Evolutionary conservation across 257 asterid species (phyloP).

Genomic region (Scutellaria baicalensis): DNA sequence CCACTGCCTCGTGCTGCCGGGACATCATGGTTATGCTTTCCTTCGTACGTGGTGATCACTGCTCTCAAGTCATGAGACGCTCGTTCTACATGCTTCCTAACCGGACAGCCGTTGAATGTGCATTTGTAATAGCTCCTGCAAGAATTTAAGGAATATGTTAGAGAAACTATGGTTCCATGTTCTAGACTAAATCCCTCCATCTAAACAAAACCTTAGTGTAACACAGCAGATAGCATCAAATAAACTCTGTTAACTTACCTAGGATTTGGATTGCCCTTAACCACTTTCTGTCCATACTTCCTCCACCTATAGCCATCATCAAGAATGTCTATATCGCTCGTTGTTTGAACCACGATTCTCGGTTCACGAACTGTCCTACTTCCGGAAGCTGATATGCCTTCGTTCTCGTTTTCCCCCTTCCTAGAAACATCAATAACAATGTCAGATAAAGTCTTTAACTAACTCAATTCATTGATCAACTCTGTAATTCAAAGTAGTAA

Average conservation of each 20-base stretch:
- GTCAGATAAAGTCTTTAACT: background rate
- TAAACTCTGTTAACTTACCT: conserved; percentile 39
- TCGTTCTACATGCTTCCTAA: conserved; percentile 88
- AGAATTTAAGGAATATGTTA: background rate
- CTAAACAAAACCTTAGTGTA: background rate
- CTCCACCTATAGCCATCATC: conserved; percentile 98
- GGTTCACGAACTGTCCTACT: conserved; percentile 81
- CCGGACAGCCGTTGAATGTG: conserved; percentile 72
- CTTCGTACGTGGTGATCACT: conserved; percentile 87
- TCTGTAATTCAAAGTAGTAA: background rate
- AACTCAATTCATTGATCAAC: background rate
- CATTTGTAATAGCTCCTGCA: conserved; percentile 96
- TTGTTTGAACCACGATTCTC: conserved; percentile 88
- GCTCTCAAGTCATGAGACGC: conserved; percentile 80
- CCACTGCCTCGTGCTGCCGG: conserved; percentile 89
- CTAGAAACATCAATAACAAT: conserved; percentile 25
- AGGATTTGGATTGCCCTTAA: conserved; percentile 92
- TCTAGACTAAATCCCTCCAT: no score
- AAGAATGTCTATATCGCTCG: conserved; percentile 89
- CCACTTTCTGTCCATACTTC: conserved; percentile 93
- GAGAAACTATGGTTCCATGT: background rate
- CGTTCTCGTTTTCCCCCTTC: conserved; percentile 70
- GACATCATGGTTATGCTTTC: conserved; percentile 90
- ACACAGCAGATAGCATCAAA: background rate
- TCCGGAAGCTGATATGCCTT: conserved; percentile 59